phyloP scores from a whole-genome alignment of 1,139 yeast genomes.

The Petasospora fabianii region DNA sequence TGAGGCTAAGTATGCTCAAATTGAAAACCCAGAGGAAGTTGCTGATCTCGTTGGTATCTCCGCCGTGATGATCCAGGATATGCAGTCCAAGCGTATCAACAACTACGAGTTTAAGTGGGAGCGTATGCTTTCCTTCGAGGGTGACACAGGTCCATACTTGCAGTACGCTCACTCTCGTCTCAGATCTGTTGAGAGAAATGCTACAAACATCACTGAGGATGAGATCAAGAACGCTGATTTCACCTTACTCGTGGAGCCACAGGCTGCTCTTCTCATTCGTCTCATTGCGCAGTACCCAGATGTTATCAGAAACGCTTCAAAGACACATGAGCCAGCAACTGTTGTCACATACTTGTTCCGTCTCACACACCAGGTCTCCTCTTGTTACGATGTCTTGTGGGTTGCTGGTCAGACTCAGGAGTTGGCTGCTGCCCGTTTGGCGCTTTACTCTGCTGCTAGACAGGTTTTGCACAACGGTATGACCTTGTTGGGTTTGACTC shows the following conservation, averaged over 20 bases:
- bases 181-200: slow-evolving; percentile 90
- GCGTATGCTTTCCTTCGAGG: slow-evolving; percentile 97
- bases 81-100: slow-evolving; percentile 96
- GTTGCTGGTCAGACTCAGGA: slow-evolving; percentile 94
- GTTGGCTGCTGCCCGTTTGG: slow-evolving; percentile 87
- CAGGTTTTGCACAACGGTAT: slow-evolving; percentile 91
- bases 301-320: slow-evolving; percentile 74
- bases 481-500: slow-evolving; percentile 87
- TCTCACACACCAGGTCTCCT: slow-evolving; percentile 89
- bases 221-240: slow-evolving; percentile 61
- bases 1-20: slow-evolving; percentile 86
- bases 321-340: slow-evolving; percentile 90
- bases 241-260: slow-evolving; percentile 70
- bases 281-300: slow-evolving; percentile 90
- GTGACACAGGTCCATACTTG: slow-evolving; percentile 98
- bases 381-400: slow-evolving; percentile 94
- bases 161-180: slow-evolving; percentile 98
- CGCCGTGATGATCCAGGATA: slow-evolving; percentile 98
- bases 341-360: slow-evolving; percentile 90
- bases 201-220: slow-evolving; percentile 40
- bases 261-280: slow-evolving; percentile 72
- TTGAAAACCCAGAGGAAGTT: slow-evolving; percentile 90
- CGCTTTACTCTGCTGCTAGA: slow-evolving; percentile 86
- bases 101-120: slow-evolving; percentile 98
- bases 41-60: slow-evolving; percentile 96